phyloP scores from a whole-genome alignment of 306 rosid genomes.

The Cucurbita argyrosperma region DNA sequence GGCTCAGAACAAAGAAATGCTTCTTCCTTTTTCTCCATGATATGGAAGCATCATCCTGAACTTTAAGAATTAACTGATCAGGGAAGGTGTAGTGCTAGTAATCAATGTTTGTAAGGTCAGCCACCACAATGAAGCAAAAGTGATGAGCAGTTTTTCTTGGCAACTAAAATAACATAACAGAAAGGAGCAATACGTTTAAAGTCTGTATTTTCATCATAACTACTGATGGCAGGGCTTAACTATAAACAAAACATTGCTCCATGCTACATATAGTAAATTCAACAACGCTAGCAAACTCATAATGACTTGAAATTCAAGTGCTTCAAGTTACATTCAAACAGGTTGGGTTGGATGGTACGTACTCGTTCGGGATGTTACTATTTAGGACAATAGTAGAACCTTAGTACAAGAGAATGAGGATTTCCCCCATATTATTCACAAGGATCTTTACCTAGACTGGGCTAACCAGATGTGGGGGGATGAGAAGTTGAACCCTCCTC shows the following conservation, averaged over 20 bases:
- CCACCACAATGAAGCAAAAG: not conserved
- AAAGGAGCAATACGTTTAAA: not conserved
- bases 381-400: not conserved
- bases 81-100: constrained; percentile 12
- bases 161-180: not conserved
- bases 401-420: not conserved
- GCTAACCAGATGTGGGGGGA: not conserved
- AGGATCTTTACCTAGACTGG: not conserved
- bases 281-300: not conserved
- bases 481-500: not conserved
- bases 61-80: constrained; percentile 44
- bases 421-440: not conserved
- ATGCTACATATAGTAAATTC: not conserved
- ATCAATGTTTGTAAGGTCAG: not conserved
- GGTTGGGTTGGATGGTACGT: not conserved
- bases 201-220: not conserved
- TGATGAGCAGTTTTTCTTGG: not conserved
- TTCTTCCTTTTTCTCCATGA: constrained; percentile 97
- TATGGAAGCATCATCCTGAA: constrained; percentile 89
- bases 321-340: not conserved
- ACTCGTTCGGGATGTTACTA: no score
- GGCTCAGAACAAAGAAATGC: constrained; percentile 69
- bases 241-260: not conserved
- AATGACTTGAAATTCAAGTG: not conserved
- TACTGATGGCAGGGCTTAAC: not conserved